phyloP scores from a whole-genome alignment of 2,329 filamentous ascomycete genomes.

The Pseudogymnoascus sp. region DNA sequence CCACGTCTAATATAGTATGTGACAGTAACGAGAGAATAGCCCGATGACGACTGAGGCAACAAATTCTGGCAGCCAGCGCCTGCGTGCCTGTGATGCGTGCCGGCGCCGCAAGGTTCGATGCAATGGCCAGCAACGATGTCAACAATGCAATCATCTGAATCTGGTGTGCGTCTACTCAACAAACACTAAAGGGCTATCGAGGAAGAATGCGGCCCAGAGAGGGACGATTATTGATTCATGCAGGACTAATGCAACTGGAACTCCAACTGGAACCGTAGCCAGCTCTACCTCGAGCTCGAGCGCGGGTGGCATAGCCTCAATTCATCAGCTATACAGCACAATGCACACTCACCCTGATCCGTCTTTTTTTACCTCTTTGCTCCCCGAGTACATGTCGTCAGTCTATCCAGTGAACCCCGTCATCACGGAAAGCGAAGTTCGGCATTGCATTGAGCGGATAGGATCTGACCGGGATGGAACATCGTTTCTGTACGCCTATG shows the following conservation, averaged over 20 bases:
- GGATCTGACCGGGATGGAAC: conserved; percentile 11
- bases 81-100: conserved; percentile 46
- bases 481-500: conserved; percentile 38
- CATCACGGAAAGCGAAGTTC: conserved; percentile 34
- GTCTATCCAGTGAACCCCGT: conserved; percentile 41
- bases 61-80: neutral
- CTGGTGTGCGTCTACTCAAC: conserved; percentile 38
- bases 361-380: conserved; percentile 34
- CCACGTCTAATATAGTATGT: neutral
- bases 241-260: conserved; percentile 19
- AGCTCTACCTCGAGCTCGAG: neutral
- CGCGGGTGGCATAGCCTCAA: neutral
- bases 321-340: conserved; percentile 12
- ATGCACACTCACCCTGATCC: conserved; percentile 18
- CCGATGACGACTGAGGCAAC: neutral
- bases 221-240: conserved; percentile 35
- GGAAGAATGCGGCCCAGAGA: conserved; percentile 31
- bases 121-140: conserved; percentile 38
- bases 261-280: neutral
- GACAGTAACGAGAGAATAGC: neutral
- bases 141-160: conserved; percentile 35
- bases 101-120: conserved; percentile 53
- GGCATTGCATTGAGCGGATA: conserved; percentile 22
- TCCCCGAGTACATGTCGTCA: conserved; percentile 36
- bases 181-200: conserved; percentile 25